Base-by-base conservation (phyloP, 805 yeast genomes). In the Isabelozyma pseudorhagii region DNA sequence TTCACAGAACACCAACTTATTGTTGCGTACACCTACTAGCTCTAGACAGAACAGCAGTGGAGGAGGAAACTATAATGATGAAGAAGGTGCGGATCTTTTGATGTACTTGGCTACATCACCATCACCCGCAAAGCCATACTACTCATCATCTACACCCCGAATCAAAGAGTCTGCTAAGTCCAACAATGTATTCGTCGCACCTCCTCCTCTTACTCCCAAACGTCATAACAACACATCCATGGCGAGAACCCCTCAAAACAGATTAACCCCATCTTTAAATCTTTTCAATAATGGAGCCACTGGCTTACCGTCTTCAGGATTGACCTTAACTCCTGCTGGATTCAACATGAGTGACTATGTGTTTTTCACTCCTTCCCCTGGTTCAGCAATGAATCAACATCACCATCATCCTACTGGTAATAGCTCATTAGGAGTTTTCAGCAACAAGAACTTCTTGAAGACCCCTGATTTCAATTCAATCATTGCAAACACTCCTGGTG, bases 81-180 rank as follows among this genome's bases (percentile, higher is more conserved):
- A 68, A 34, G 94, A 87, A 66, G 96, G 96, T 11, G 96, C 96
- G 1, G 93, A 86, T 63, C 69, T 89, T 52, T 75, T 89, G 53
- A 79, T 89, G 81, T 89, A 81, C 65, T 72, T 89, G 56, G 96
- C 96, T 2, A 86, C 92, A 6, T 87, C 94, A 8, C 96, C 96
- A 1, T 81, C 88, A 0, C 87, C 87, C 1, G 81, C 82, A 48
- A 72, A 72, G 48, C 72, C 74, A 11, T 57, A 58, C 46, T 62
- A 58, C 49, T 31, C 36, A 8, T 49, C 51, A 8, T 60, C 58
- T 51, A 69, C 75, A 3, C 75, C 77, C 8, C 61, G 69, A 25
- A 53, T 51, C 28, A 50, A 40, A 39, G 45, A 29, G 10, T 40
- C 42, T 4, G 25, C 15, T 17, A 40, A 40, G 14, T 27, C 42